Evolutionary conservation across 2,329 filamentous ascomycete species (phyloP), one percentile per base, ranked within the genome.

Genomic region (Drechslera avenae): DNA sequence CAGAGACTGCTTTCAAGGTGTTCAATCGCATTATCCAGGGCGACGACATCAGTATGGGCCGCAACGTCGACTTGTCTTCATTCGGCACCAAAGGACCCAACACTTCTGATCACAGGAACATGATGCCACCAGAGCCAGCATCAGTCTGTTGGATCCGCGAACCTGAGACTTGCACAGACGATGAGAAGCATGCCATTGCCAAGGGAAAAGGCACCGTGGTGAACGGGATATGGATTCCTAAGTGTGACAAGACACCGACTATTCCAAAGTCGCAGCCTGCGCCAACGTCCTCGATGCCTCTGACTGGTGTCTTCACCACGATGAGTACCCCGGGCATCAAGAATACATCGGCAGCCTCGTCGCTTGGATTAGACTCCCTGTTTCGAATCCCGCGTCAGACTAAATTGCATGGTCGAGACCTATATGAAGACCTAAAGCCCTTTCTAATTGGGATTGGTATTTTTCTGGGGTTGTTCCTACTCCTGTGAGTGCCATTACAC

Each of bases 141-240:
- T 71, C 80, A 2, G 85, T 81, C 4, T 91, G 86, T 71, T 90
- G 81, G 73, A 62, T 89, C 7, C 79, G 86, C 17, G 74, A 73
- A 37, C 75, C 66, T 9, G 13, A 12, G 2, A 83, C 82, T 1
- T 89, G 86, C 64, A 76, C 76, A 1, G 64, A 76, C 5, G 78
- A 83, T 1, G 75, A 84, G 60, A 74, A 76, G 3, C 64, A 76
- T 19, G 78, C 75, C 52, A 77, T 85, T 39, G 62, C 74, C 6
- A 71, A 72, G 1, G 77, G 79, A 3, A 63, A 81, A 26, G 87
- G 65, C 7, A 46, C 56, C 8, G 61, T 69, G 3, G 51, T 59
- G 10, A 33, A 46, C 8, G 66, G 66, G 10, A 46, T 64, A 9
- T 69, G 58, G 59, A 56, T 51, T 42, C 57, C 28, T 16, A 18